These are phyloP conservation scores for Ophiostoma angusticollis DNA, from an alignment of 2,329 filamentous ascomycete species.

Conservation along the genomic window DNA sequence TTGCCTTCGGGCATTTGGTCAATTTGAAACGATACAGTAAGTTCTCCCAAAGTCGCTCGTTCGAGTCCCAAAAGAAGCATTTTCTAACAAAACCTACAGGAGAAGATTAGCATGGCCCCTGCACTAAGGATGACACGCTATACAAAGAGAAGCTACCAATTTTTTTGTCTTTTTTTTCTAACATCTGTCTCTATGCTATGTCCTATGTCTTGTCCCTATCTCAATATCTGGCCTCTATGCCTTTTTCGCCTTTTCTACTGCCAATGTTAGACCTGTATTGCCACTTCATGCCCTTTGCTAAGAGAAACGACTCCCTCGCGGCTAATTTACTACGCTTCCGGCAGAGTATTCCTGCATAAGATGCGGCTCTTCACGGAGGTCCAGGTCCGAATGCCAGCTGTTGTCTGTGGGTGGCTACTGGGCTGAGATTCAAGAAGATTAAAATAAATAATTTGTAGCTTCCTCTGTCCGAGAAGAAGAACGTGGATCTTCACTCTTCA, in stretches of 20 bases:
- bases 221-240: no score
- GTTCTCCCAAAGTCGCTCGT: not conserved
- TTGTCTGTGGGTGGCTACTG: not conserved
- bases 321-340: no score
- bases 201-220: no score
- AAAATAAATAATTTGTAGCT: not conserved
- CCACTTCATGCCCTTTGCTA: no score
- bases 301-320: no score
- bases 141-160: conserved; percentile 53
- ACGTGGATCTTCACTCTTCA: not conserved
- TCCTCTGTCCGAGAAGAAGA: not conserved
- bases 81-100: conserved; percentile 9
- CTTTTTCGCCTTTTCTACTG: no score
- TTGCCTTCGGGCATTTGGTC: conserved; percentile 20
- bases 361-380: conserved; percentile 2
- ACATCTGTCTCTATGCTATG: no score
- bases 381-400: conserved; percentile 4
- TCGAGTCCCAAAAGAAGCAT: conserved; percentile 5
- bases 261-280: no score
- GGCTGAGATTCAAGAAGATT: no score
- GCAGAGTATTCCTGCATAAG: no score
- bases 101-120: conserved; percentile 20
- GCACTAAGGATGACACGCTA: conserved; percentile 87
- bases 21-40: conserved; percentile 19
- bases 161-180: conserved; percentile 37